Base-by-base conservation (phyloP, 2,329 filamentous ascomycete genomes). In the Capronia coronata region DNA sequence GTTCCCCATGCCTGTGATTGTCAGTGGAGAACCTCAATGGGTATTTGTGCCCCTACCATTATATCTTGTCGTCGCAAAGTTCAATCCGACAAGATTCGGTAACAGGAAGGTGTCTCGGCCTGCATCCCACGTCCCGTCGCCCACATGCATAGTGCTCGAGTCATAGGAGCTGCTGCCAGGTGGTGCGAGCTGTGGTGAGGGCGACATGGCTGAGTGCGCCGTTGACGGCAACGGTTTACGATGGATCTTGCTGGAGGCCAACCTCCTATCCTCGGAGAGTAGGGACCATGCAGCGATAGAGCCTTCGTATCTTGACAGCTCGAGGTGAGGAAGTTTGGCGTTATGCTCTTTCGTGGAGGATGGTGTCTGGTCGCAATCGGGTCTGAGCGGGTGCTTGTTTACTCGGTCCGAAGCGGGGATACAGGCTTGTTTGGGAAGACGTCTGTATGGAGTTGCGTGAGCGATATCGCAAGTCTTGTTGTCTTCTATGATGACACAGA, bases 101-200 rank as follows among this genome's bases (percentile, higher is more conserved):
- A 84, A 65, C 57, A 84, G 70, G 61, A 84, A 84, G 9, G 75
- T 79, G 60, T 84, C 79, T 55, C 78, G 72, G 55, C 71, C 67
- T 25, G 72, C 73, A 57, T 83, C 78, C 80, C 80, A 84, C 56
- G 80, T 84, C 34, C 80, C 80, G 67, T 84, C 80, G 43, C 80
- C 80, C 43, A 84, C 80, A 62, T 76, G 73, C 67, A 84, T 71
- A 35, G 77, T 79, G 64, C 76, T 71, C 39, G 79, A 82, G 35
- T 73, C 67, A 65, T 84, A 84, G 27, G 73, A 75, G 63, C 77
- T 80, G 66, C 75, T 79, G 59, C 80, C 80, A 2, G 80, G 71
- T 27, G 77, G 70, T 41, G 79, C 74, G 13, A 82, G 71, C 23
- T 63, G 64, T 49, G 59, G 59, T 54, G 61, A 63, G 46, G 64